These are phyloP conservation scores for Mycena maculata DNA, from an alignment of 768 basidiomycete species.

Conservation along the genomic window DNA sequence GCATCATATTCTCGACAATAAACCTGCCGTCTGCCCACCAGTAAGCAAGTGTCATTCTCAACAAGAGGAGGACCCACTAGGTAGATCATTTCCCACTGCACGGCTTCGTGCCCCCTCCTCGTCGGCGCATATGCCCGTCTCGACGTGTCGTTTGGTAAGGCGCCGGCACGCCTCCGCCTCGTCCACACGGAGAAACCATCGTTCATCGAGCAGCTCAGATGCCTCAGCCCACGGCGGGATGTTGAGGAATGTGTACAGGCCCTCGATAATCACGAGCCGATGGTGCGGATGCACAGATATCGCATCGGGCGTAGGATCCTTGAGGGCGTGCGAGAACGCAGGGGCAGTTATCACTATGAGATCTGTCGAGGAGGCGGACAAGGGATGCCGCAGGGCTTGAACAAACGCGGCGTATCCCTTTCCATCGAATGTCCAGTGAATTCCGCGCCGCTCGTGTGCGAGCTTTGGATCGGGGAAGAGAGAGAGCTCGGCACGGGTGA, in stretches of 20 bases:
- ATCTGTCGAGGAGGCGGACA: conserved; percentile 33
- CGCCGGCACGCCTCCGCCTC: conserved; percentile 65
- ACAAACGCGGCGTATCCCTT: conserved; percentile 78
- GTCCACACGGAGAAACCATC: conserved; percentile 79
- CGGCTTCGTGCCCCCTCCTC: conserved; percentile 74
- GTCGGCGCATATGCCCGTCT: conserved; percentile 78
- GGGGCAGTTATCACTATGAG: conserved; percentile 68
- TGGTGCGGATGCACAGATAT: conserved; percentile 70
- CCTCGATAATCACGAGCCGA: conserved; percentile 88
- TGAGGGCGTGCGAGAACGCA: conserved; percentile 87
- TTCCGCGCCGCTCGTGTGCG: conserved; percentile 79
- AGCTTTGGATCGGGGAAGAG: conserved; percentile 75
- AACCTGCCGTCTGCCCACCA: conserved; percentile 57
- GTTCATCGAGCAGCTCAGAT: conserved; percentile 74
- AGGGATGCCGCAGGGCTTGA: conserved; percentile 58
- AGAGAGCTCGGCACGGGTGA: conserved; percentile 82
- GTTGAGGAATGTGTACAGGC: conserved; percentile 87
- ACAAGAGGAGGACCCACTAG: conserved; percentile 60
- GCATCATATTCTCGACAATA: conserved; percentile 56
- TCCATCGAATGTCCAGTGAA: conserved; percentile 92
- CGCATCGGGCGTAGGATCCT: conserved; percentile 80
- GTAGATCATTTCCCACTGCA: conserved; percentile 81
- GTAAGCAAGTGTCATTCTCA: background rate
- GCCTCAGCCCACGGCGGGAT: conserved; percentile 79
- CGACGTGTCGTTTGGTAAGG: conserved; percentile 79